Evolutionary conservation across 169 alveolate species (phyloP).

Genomic region (Plasmodium coatneyi): DNA sequence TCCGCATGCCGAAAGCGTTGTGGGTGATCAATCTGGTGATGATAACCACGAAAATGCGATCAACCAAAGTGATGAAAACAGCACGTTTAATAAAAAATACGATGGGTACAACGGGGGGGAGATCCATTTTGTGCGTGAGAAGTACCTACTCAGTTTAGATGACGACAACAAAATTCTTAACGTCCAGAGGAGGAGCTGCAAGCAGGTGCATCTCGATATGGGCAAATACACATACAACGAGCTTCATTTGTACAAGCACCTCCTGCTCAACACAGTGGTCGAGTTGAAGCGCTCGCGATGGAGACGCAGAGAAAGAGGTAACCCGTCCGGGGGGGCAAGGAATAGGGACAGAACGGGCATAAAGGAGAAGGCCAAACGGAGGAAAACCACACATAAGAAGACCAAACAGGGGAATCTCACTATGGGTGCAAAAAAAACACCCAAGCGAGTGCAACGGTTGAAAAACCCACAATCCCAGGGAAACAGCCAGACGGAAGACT

Average conservation of each 20-base stretch:
- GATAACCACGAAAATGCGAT: not conserved
- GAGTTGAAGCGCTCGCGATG: not conserved
- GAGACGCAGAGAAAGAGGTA: not conserved
- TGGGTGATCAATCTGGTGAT: not conserved
- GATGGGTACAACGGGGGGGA: not conserved
- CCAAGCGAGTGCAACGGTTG: not conserved
- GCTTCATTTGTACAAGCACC: conserved; percentile 62
- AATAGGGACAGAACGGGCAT: not conserved
- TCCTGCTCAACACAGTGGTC: conserved; percentile 17
- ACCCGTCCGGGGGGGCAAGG: not conserved
- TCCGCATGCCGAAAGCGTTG: conserved; percentile 13
- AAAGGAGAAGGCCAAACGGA: not conserved
- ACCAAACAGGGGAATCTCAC: not conserved
- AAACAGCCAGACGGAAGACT: not conserved
- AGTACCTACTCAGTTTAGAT: conserved; percentile 25
- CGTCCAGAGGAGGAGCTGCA: conserved; percentile 22
- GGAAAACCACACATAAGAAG: not conserved
- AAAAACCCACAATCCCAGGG: not conserved
- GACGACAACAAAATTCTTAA: conserved; percentile 13
- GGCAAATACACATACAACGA: conserved; percentile 48
- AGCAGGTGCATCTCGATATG: conserved; percentile 7
- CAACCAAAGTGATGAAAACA: not conserved
- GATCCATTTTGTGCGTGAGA: conserved; percentile 26
- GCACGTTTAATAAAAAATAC: not conserved
- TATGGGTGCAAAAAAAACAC: not conserved